Conservation (phyloP, 768 basidiomycete species). For the Trametes elegans region DNA sequence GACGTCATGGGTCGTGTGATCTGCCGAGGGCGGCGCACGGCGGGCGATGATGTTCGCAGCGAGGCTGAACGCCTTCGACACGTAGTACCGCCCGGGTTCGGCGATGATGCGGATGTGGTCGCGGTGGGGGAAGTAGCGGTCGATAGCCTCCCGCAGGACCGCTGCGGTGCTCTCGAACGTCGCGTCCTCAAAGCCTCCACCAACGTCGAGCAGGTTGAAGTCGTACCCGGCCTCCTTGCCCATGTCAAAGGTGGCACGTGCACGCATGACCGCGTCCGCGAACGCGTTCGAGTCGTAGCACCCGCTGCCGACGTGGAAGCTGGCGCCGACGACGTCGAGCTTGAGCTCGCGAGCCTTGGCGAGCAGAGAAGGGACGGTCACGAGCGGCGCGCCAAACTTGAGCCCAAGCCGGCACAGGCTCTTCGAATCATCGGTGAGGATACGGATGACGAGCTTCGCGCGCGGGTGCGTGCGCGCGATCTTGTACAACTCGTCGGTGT, state of each 20-base stretch:
- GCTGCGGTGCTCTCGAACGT: conserved; percentile 79
- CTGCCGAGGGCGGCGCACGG: conserved; percentile 52
- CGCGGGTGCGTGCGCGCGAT: conserved; percentile 75
- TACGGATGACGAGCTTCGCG: conserved; percentile 89
- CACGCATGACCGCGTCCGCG: conserved; percentile 83
- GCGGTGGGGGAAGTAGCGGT: conserved; percentile 75
- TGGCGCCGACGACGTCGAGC: conserved; percentile 89
- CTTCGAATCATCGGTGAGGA: conserved; percentile 97
- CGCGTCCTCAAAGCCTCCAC: conserved; percentile 92
- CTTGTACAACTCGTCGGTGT: conserved; percentile 94
- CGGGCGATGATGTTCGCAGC: conserved; percentile 93
- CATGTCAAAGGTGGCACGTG: conserved; percentile 85
- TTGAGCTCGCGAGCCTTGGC: conserved; percentile 72
- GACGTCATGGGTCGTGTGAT: conserved; percentile 23
- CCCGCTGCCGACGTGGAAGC: conserved; percentile 97
- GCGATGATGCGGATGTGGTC: conserved; percentile 79
- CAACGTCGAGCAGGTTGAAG: conserved; percentile 87
- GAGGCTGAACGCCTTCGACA: conserved; percentile 87
- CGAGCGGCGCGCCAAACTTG: conserved; percentile 94
- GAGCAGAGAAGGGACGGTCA: conserved; percentile 75
- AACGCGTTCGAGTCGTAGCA: conserved; percentile 93
- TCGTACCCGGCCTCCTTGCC: conserved; percentile 75
- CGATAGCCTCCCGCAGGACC: conserved; percentile 68
- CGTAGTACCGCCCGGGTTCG: conserved; percentile 94
- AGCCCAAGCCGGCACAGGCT: conserved; percentile 89